Evolutionary conservation across 129 eudicot species (phyloP).

Genomic region (Pittosporum tobira): DNA sequence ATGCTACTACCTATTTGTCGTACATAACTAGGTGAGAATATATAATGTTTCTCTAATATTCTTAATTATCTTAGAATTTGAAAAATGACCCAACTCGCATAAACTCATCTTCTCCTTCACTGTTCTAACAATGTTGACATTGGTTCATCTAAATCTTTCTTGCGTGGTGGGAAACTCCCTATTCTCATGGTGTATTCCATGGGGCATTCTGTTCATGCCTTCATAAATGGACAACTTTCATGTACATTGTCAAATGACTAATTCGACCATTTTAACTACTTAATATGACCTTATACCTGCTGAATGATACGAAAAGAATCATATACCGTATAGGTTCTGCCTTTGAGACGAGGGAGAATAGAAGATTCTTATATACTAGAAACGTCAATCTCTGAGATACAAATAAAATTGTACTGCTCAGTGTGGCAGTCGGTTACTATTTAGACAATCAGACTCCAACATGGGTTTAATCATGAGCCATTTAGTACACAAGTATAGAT

Average conservation of each 20-base stretch:
- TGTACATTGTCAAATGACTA: conserved; percentile 26
- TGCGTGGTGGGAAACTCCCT: conserved; percentile 45
- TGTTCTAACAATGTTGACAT: conserved; percentile 50
- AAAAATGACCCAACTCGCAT: too few species aligned
- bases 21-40: conserved; percentile 58
- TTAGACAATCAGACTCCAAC: too few species aligned
- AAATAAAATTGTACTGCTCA: conserved; percentile 60
- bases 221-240: conserved; percentile 62
- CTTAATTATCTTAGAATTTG: too few species aligned
- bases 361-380: conserved; percentile 43
- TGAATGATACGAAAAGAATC: background rate
- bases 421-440: conserved; percentile 96
- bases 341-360: conserved; percentile 60
- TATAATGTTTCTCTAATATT: too few species aligned
- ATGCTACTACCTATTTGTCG: conserved; percentile 76
- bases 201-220: conserved; percentile 79
- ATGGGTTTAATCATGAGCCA: too few species aligned
- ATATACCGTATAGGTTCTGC: conserved; percentile 46
- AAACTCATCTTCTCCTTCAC: too few species aligned
- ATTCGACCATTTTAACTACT: background rate
- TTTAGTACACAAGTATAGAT: too few species aligned
- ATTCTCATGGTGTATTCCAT: conserved; percentile 62
- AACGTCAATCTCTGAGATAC: conserved; percentile 39
- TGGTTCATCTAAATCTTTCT: conserved; percentile 56
- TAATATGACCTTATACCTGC: background rate